phyloP scores from a whole-genome alignment of 2,329 filamentous ascomycete species.

The Paradendryphiella salina region DNA sequence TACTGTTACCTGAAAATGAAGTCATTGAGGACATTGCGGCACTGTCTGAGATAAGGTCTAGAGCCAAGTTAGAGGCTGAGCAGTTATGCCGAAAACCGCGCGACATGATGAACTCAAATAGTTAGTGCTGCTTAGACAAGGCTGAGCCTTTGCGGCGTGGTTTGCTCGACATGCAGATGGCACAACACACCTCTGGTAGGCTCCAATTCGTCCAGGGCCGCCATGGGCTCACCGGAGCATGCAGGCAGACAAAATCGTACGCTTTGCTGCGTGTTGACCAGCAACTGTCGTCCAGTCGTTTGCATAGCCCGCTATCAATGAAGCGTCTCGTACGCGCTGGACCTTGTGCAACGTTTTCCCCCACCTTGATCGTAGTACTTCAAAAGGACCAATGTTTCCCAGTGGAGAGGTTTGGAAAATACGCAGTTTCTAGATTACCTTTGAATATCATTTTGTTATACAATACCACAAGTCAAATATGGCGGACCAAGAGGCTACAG shows the following conservation, averaged over 20 bases:
- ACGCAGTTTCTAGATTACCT: not conserved
- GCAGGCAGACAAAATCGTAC: slow-evolving; percentile 19
- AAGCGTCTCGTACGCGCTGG: slow-evolving; percentile 11
- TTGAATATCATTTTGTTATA: not conserved
- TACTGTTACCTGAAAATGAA: slow-evolving; percentile 8
- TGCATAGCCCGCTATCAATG: slow-evolving; percentile 23
- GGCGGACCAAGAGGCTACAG: slow-evolving; percentile 23
- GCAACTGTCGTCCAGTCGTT: slow-evolving; percentile 31
- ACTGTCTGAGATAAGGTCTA: not conserved
- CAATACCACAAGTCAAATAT: slow-evolving; percentile 10
- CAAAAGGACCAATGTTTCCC: not conserved
- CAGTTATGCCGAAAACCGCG: not conserved
- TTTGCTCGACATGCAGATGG: slow-evolving; percentile 23
- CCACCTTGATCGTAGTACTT: not conserved
- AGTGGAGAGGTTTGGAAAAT: not conserved
- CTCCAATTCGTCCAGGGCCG: slow-evolving; percentile 17
- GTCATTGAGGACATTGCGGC: slow-evolving; percentile 9
- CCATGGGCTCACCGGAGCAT: slow-evolving; percentile 15
- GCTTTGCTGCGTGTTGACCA: slow-evolving; percentile 18
- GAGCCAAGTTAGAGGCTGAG: not conserved
- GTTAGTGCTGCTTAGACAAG: slow-evolving; percentile 29
- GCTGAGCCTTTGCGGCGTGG: slow-evolving; percentile 30
- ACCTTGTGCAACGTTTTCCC: slow-evolving; percentile 5
- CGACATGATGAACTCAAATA: slow-evolving; percentile 4
- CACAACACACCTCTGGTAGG: slow-evolving; percentile 21